These are phyloP conservation scores for Ustilago esculenta DNA, from an alignment of 1,284 basidiomycete genomes.

Conservation along the genomic window DNA sequence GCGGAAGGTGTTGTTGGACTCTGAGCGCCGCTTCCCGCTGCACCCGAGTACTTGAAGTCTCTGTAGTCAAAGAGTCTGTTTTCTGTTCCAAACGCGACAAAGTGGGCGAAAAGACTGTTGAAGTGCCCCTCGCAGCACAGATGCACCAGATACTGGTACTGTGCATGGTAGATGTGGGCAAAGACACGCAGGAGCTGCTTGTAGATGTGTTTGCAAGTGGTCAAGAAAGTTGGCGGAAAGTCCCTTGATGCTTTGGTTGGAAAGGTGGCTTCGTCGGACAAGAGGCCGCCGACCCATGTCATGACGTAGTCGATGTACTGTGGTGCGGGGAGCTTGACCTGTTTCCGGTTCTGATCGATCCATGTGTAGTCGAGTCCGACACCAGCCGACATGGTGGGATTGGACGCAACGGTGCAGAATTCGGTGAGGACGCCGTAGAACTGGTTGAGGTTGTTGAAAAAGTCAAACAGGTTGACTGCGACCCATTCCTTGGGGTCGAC, in stretches of 20 bases:
- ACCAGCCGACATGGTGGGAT: conserved; percentile 93
- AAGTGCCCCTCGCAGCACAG: conserved; percentile 95
- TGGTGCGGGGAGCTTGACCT: conserved; percentile 90
- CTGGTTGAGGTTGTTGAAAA: conserved; percentile 92
- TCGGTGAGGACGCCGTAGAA: conserved; percentile 96
- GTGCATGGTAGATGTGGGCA: conserved; percentile 96
- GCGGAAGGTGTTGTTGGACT: conserved; percentile 48
- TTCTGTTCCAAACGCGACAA: conserved; percentile 82
- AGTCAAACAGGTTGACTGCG: conserved; percentile 78
- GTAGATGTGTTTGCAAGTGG: conserved; percentile 94
- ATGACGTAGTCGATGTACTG: conserved; percentile 99
- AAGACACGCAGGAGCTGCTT: conserved; percentile 95
- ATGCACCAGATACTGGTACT: conserved; percentile 89
- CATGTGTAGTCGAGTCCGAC: conserved; percentile 93
- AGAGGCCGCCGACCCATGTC: conserved; percentile 94
- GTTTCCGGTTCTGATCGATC: conserved; percentile 86
- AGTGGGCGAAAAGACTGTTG: conserved; percentile 97
- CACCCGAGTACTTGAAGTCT: conserved; percentile 75
- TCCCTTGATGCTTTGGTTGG: conserved; percentile 95
- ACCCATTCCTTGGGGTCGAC: conserved; percentile 81
- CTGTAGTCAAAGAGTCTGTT: conserved; percentile 80
- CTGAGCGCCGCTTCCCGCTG: background rate
- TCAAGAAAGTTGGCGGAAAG: conserved; percentile 87
- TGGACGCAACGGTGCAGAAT: conserved; percentile 88
- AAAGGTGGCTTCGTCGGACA: conserved; percentile 91